Evolutionary conservation across 1,139 yeast genomes (phyloP).

Genomic region (Pichia sp.): DNA sequence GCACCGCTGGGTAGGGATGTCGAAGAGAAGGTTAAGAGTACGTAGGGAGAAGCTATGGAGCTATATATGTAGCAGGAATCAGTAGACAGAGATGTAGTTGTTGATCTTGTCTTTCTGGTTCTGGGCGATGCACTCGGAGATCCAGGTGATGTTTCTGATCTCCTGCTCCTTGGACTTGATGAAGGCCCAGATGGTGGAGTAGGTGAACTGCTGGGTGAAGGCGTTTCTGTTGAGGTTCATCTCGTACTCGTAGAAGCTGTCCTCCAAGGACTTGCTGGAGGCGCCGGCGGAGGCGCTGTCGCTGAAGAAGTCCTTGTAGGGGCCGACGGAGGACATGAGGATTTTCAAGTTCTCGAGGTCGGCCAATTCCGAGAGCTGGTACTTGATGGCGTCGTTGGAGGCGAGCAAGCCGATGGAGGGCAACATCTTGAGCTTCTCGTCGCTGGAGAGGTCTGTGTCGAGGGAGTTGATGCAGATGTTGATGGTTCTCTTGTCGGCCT

Average conservation of each 20-base stretch:
- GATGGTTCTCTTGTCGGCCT: conserved; percentile 92
- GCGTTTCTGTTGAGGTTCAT: conserved; percentile 91
- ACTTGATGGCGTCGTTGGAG: conserved; percentile 64
- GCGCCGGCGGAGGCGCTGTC: conserved; percentile 28
- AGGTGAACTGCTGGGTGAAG: conserved; percentile 93
- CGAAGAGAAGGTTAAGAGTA: neutral
- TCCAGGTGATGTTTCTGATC: conserved; percentile 94
- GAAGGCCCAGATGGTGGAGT: conserved; percentile 94
- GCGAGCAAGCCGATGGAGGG: conserved; percentile 73
- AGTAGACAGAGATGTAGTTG: conserved; percentile 71
- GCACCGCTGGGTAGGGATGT: neutral
- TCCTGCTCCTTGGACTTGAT: conserved; percentile 94
- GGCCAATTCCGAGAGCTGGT: conserved; percentile 67
- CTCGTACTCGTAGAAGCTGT: conserved; percentile 87
- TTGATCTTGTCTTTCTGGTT: conserved; percentile 79
- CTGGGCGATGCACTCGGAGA: conserved; percentile 94
- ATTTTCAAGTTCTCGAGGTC: conserved; percentile 81
- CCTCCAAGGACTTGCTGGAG: conserved; percentile 70
- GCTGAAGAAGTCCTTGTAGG: conserved; percentile 72
- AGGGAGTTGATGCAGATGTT: conserved; percentile 89
- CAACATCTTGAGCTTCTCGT: conserved; percentile 64
- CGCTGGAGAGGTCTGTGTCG: conserved; percentile 69
- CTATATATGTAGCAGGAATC: conserved; percentile 13
- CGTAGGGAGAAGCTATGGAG: neutral
- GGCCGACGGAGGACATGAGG: conserved; percentile 69